Base-by-base conservation (phyloP, 2,329 filamentous ascomycete species). In the Xylariaceae sp. region DNA sequence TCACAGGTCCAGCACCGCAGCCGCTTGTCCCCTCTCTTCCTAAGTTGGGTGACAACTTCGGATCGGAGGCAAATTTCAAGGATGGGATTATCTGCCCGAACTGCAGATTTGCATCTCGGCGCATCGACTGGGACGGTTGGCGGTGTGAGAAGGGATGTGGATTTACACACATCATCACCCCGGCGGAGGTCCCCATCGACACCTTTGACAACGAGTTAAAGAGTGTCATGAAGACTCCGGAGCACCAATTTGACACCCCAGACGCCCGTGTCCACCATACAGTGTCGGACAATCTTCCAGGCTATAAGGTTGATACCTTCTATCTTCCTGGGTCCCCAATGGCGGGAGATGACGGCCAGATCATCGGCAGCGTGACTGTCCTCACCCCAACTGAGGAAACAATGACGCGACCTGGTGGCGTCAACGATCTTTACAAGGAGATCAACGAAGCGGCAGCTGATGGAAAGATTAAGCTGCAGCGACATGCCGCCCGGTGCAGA, bases 51-150 rank as follows among this genome's bases (percentile, higher is more conserved):
- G 2, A 60, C 9, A 48, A 59, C 0, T 61, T 63, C 11, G 70
- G 74, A 3, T 70, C 73, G 0, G 69, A 74, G 9, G 61, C 64
- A 3, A 57, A 65, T 7, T 76, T 73, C 40, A 81, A 76, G 52
- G 66, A 67, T 35, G 84, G 83, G 0, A 74, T 87, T 32, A 74
- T 83, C 2, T 89, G 85, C 49, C 78, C 76, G 0, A 43, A 61
- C 2, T 88, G 85, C 47, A 63, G 67, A 0, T 70, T 75, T 28
- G 85, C 83, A 50, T 78, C 70, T 29, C 69, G 76, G 2, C 70
- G 83, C 1, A 64, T 71, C 11, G 59, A 68, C 16, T 88, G 82
- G 80, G 61, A 60, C 4, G 68, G 70, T 1, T 86, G 81, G 81
- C 59, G 63, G 17, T 88, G 83, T 43, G 64, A 70, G 30, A 74